Conservation (phyloP, 2,329 filamentous ascomycete genomes). For the Penicillium sp. region DNA sequence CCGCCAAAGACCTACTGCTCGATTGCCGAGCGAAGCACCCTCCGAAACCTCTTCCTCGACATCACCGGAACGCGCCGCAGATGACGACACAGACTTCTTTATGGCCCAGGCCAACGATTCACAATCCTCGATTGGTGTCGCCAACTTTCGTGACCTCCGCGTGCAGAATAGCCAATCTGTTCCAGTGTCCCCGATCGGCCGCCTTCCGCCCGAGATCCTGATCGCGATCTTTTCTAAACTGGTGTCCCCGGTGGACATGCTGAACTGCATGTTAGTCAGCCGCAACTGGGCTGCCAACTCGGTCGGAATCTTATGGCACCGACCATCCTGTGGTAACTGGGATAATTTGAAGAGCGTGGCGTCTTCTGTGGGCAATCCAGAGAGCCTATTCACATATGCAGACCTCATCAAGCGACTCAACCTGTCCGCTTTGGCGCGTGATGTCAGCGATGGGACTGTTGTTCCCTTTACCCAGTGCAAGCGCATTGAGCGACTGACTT, state of each 20-base stretch:
- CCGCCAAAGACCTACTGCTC: constrained; percentile 37
- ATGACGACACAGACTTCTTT: constrained; percentile 94
- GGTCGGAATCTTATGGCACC: constrained; percentile 92
- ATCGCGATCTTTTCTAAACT: constrained; percentile 90
- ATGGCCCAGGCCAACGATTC: constrained; percentile 82
- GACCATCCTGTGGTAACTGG: constrained; percentile 88
- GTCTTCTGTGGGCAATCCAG: constrained; percentile 67
- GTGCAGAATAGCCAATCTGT: constrained; percentile 52
- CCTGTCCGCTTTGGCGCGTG: constrained; percentile 72
- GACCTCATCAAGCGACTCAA: constrained; percentile 92
- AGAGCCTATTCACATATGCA: constrained; percentile 85
- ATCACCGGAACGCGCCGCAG: constrained; percentile 60
- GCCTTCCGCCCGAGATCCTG: constrained; percentile 89
- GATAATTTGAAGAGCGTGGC: constrained; percentile 78
- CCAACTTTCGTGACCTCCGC: constrained; percentile 73
- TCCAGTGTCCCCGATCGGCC: constrained; percentile 65
- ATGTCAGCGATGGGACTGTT: constrained; percentile 87
- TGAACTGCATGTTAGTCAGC: constrained; percentile 90
- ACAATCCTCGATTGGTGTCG: constrained; percentile 82
- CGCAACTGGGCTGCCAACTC: constrained; percentile 90
- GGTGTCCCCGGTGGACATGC: constrained; percentile 70
- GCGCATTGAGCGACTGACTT: constrained; percentile 84
- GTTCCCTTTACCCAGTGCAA: constrained; percentile 80
- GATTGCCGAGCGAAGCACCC: constrained; percentile 40
- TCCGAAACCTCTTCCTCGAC: constrained; percentile 47